phyloP scores from a whole-genome alignment of 345 rosid species.

The Clausena lansium region DNA sequence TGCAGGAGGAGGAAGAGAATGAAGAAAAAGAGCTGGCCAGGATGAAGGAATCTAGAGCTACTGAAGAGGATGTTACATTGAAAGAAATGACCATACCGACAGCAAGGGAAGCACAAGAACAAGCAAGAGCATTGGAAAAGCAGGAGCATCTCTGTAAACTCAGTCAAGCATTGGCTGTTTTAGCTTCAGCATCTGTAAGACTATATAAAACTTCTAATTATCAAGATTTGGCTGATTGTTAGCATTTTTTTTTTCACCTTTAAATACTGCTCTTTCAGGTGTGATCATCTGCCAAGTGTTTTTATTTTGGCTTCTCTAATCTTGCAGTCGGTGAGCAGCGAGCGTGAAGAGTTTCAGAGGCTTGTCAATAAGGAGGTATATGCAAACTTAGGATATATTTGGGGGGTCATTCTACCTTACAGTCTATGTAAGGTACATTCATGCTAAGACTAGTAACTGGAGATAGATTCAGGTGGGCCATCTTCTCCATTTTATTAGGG shows the following conservation, averaged over 20 bases:
- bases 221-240: slow-evolving; percentile 11
- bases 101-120: slow-evolving; percentile 72
- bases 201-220: slow-evolving; percentile 9
- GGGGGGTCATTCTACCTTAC: too few relatives aligned
- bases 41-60: slow-evolving; percentile 52
- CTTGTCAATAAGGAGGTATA: slow-evolving; percentile 91
- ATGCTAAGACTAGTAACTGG: too few relatives aligned
- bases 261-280: neutral
- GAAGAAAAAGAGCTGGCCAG: slow-evolving; percentile 71
- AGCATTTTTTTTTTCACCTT: slow-evolving; percentile 4
- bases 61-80: slow-evolving; percentile 70
- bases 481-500: too few relatives aligned
- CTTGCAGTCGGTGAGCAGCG: slow-evolving; percentile 79
- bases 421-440: too few relatives aligned
- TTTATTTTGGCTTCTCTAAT: slow-evolving; percentile 23
- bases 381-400: slow-evolving; percentile 12
- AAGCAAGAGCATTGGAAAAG: slow-evolving; percentile 64
- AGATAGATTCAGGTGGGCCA: too few relatives aligned
- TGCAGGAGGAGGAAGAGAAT: slow-evolving; percentile 83
- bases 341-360: slow-evolving; percentile 83
- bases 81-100: slow-evolving; percentile 66
- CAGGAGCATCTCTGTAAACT: slow-evolving; percentile 76
- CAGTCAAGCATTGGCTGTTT: slow-evolving; percentile 82
- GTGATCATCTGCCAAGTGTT: slow-evolving; percentile 5
- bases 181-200: slow-evolving; percentile 95